These are phyloP conservation scores for Cinchona pubescens DNA, from an alignment of 257 asterid species.

Conservation along the genomic window DNA sequence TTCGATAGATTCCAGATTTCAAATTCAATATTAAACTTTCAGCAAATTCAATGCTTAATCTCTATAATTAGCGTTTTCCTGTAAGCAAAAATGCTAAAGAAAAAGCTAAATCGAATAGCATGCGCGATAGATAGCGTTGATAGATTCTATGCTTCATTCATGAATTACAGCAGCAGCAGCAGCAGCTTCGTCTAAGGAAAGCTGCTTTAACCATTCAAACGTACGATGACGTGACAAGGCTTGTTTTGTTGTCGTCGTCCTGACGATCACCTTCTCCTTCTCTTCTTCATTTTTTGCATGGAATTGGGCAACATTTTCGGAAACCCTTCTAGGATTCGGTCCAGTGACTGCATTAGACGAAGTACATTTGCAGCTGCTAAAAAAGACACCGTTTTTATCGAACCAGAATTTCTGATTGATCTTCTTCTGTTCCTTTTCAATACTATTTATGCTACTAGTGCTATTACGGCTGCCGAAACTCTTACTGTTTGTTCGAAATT, in stretches of 20 bases:
- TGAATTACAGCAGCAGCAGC: constrained; percentile 33
- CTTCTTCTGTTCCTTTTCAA: constrained; percentile 33
- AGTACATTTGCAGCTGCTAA: constrained; percentile 67
- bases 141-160: constrained; percentile 30
- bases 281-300: constrained; percentile 21
- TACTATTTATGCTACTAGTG: constrained; percentile 32
- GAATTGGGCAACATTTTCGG: constrained; percentile 20
- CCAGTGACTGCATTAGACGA: constrained; percentile 51
- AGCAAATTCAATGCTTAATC: too few species aligned
- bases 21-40: neutral
- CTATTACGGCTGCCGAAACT: constrained; percentile 50
- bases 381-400: constrained; percentile 17
- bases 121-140: constrained; percentile 24
- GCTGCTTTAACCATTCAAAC: constrained; percentile 90
- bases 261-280: constrained; percentile 16
- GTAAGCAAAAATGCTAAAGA: too few species aligned
- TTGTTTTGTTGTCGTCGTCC: constrained; percentile 33
- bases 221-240: constrained; percentile 68
- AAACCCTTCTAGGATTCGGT: constrained; percentile 34
- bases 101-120: neutral
- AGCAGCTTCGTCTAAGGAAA: constrained; percentile 54
- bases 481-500: constrained; percentile 30
- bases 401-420: constrained; percentile 18
- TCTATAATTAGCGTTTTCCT: too few species aligned
- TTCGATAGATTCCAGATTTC: neutral